Conservation (phyloP, 106 monocot species). For the Allium cepa region DNA sequence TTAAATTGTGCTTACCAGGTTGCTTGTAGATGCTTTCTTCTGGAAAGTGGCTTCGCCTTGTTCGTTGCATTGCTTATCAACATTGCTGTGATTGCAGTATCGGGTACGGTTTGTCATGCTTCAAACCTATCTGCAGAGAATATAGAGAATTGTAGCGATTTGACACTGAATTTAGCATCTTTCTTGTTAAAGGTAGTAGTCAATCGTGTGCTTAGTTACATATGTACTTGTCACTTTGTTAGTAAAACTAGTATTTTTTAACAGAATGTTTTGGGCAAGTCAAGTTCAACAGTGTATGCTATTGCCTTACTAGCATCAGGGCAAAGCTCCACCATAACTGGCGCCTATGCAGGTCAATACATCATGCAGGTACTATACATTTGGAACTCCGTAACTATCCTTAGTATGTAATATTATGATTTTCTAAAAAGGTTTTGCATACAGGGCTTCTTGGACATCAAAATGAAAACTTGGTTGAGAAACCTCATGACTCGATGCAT, state of each 20-base stretch:
- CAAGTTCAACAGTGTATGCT: conserved; percentile 62
- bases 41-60: conserved; percentile 49
- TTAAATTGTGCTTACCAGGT: conserved; percentile 7
- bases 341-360: conserved; percentile 82
- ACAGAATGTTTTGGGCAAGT: conserved; percentile 73
- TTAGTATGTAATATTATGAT: not conserved
- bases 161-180: conserved; percentile 36
- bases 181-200: conserved; percentile 37
- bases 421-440: not conserved
- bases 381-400: not conserved
- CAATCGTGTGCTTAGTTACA: not conserved
- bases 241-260: not conserved
- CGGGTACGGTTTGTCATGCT: conserved; percentile 33
- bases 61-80: conserved; percentile 52
- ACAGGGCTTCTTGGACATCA: conserved; percentile 76
- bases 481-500: conserved; percentile 64
- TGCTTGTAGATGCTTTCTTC: conserved; percentile 46
- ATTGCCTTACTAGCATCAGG: conserved; percentile 76
- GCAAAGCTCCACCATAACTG: conserved; percentile 80
- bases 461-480: conserved; percentile 66
- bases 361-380: conserved; percentile 61
- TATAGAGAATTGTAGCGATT: conserved; percentile 24
- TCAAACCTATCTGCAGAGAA: conserved; percentile 19
- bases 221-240: not conserved
- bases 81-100: conserved; percentile 45